These are phyloP conservation scores for Scedosporium aurantiacum DNA, from an alignment of 2,329 filamentous ascomycete genomes.

Conservation along the genomic window DNA sequence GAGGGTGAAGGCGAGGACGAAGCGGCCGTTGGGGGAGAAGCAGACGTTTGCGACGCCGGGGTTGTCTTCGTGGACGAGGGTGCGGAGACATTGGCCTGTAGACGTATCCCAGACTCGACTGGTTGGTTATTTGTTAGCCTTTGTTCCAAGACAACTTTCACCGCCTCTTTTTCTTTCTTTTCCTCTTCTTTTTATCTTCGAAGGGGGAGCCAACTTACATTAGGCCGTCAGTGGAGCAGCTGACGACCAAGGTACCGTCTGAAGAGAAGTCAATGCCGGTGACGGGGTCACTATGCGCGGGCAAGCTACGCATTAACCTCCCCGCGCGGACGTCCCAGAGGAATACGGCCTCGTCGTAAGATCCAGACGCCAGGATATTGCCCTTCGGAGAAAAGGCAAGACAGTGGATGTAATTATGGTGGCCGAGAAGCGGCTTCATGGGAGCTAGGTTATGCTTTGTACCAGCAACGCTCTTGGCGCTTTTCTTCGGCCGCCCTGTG, in stretches of 20 bases:
- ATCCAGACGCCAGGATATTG: slow-evolving; percentile 90
- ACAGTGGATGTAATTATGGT: slow-evolving; percentile 93
- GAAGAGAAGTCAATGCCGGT: slow-evolving; percentile 85
- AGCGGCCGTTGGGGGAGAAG: slow-evolving; percentile 90
- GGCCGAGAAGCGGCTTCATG: slow-evolving; percentile 58
- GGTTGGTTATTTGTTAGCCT: not conserved
- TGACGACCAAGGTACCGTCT: slow-evolving; percentile 85
- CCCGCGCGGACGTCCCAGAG: slow-evolving; percentile 91
- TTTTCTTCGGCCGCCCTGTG: slow-evolving; percentile 43
- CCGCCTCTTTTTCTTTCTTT: too few species aligned
- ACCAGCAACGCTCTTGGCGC: slow-evolving; percentile 23
- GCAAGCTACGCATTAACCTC: slow-evolving; percentile 76
- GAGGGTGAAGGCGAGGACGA: slow-evolving; percentile 81
- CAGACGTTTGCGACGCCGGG: slow-evolving; percentile 78
- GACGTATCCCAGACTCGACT: slow-evolving; percentile 90
- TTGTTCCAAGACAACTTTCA: too few species aligned
- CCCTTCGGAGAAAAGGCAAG: slow-evolving; percentile 95
- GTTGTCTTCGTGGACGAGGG: slow-evolving; percentile 87
- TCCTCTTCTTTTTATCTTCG: too few species aligned
- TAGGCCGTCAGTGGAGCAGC: slow-evolving; percentile 81
- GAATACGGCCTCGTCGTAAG: slow-evolving; percentile 94
- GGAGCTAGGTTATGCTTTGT: slow-evolving; percentile 15
- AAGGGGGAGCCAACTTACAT: slow-evolving; percentile 43
- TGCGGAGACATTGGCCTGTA: slow-evolving; percentile 89
- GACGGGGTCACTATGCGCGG: slow-evolving; percentile 91